Evolutionary conservation across 2,329 filamentous ascomycete species (phyloP).

Genomic region (Fonsecaea multimorphosa): DNA sequence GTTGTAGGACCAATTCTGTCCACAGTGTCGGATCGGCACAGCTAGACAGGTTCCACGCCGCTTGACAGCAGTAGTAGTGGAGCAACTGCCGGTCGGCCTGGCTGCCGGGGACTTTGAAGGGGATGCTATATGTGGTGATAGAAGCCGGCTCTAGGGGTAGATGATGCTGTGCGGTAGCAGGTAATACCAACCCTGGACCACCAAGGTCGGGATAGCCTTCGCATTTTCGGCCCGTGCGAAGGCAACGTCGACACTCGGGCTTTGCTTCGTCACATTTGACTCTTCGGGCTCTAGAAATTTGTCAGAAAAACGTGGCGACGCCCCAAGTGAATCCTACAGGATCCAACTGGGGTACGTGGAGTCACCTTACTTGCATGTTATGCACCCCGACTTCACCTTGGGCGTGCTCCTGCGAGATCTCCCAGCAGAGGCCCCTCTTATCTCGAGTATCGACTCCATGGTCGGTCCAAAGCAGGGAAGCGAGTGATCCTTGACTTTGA

Average conservation of each 20-base stretch:
- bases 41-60: constrained; percentile 67
- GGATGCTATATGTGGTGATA: constrained; percentile 26
- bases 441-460: not conserved
- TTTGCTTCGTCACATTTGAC: constrained; percentile 41
- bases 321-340: too few relatives aligned
- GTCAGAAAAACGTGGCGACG: too few relatives aligned
- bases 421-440: not conserved
- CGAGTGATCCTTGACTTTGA: too few relatives aligned
- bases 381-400: constrained; percentile 32
- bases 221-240: constrained; percentile 64
- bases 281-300: constrained; percentile 7
- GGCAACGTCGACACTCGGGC: constrained; percentile 57
- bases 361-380: constrained; percentile 34
- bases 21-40: constrained; percentile 72
- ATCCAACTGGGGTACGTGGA: not conserved
- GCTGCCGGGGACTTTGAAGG: constrained; percentile 28
- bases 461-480: too few relatives aligned
- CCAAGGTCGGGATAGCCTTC: constrained; percentile 56
- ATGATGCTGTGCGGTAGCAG: not conserved
- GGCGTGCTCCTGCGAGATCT: constrained; percentile 25
- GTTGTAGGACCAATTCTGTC: constrained; percentile 66
- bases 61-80: constrained; percentile 65
- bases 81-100: constrained; percentile 42
- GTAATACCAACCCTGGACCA: not conserved
- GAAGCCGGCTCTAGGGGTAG: constrained; percentile 43